Base-by-base conservation (phyloP, 2,329 filamentous ascomycete genomes). In the Aaosphaeria arxii region DNA sequence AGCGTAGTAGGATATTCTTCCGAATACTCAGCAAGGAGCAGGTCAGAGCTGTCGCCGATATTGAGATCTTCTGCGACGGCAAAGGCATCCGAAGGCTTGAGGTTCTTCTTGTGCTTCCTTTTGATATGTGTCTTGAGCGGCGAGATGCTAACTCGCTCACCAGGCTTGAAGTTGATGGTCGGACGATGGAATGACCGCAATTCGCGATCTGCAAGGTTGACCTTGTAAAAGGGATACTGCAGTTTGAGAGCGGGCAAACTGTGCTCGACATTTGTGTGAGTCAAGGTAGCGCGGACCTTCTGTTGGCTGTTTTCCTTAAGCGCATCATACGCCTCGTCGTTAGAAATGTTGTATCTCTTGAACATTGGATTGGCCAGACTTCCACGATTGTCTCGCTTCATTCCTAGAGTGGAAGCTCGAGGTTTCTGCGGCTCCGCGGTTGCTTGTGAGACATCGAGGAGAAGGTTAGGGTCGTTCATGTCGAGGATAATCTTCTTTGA, bases 301-400 rank as follows among this genome's bases (percentile, higher is more conserved):
- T 89, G 91, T 73, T 95, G 90, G 64, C 95, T 91, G 64, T 96
- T 97, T 70, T 96, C 91, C 71, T 97, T 97, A 40, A 99, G 81
- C 51, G 91, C 84, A 64, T 97, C 91, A 68, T 99, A 99, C 1
- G 91, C 91, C 50, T 94, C 88, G 63, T 99, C 94, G 54, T 97
- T 97, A 30, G 91, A 96, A 49, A 95, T 88, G 66, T 97, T 97
- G 78, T 96, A 99, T 39, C 92, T 86, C 57, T 87, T 83, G 35
- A 83, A 83, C 33, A 96, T 80, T 47, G 89, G 85, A 46, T 86
- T 87, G 3, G 85, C 84, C 39, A 90, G 74, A 44, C 84, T 86
- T 11, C 85, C 83, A 48, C 83, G 86, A 6, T 81, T 83, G 75
- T 84, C 85, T 53, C 81, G 85, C 70, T 81, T 86, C 54, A 82